Base-by-base conservation (phyloP, 2,329 filamentous ascomycete species). In the Graphilbum fragrans region DNA sequence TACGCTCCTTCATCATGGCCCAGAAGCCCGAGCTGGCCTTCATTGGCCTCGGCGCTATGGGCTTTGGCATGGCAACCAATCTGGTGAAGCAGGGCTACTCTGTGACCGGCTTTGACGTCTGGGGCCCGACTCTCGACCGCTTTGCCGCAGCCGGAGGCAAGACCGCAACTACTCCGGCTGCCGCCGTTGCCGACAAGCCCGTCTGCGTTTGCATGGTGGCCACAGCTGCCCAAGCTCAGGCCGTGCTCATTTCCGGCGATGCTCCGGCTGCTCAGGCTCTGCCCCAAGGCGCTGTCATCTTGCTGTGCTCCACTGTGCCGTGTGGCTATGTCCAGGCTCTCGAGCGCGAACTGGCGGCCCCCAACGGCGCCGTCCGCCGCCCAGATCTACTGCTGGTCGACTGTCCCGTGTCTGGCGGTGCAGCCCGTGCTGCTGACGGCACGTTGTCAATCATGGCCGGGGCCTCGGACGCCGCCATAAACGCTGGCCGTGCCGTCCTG, bases 21-120 rank as follows among this genome's bases (percentile, higher is more conserved):
- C 21, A 49, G 7, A 66, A 64, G 46, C 57, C 58, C 4, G 53
- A 58, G 4, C 50, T 83, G 41, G 72, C 75, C 48, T 85, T 86
- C 60, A 78, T 82, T 48, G 82, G 82, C 65, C 77, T 87, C 3
- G 82, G 82, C 43, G 82, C 82, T 59, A 86, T 86, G 82, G 82
- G 82, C 55, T 82, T 85, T 57, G 82, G 82, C 55, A 86, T 87
- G 82, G 82, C 82, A 48, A 82, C 74, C 45, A 72, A 86, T 55
- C 72, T 87, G 36, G 65, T 86, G 52, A 75, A 77, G 49, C 62
- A 72, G 48, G 79, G 79, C 44, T 83, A 80, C 58, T 46, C 63
- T 21, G 80, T 86, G 20, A 79, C 74, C 19, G 82, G 82, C 42
- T 86, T 77, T 55, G 82, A 87, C 53, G 72, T 86, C 33, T 85